Conservation (phyloP, 1,284 basidiomycete species). For the Termitomyces sp. region DNA sequence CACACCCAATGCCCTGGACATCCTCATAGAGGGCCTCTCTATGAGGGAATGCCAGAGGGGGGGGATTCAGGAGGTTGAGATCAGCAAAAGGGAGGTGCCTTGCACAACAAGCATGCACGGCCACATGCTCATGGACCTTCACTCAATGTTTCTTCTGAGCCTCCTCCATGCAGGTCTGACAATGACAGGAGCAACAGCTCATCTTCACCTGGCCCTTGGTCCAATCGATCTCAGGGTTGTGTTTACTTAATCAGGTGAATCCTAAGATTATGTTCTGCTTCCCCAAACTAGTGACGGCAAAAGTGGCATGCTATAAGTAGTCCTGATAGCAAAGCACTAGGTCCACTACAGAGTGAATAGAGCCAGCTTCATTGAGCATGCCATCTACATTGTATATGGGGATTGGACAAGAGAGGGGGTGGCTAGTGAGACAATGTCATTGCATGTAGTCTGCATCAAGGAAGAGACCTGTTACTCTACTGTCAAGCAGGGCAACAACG, state of each 20-base stretch:
- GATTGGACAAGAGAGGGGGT: no score
- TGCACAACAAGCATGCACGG: neutral
- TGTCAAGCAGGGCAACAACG: no score
- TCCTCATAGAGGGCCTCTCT: neutral
- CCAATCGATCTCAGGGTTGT: slow-evolving; percentile 27
- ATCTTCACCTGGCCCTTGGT: slow-evolving; percentile 18
- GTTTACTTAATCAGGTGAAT: slow-evolving; percentile 21
- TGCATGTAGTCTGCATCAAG: no score
- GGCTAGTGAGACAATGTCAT: no score
- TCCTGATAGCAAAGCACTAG: no score
- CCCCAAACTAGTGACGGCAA: slow-evolving; percentile 22
- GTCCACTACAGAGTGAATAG: no score
- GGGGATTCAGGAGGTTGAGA: neutral
- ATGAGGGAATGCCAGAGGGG: neutral
- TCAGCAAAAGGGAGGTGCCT: neutral
- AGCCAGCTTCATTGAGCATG: no score
- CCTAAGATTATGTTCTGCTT: slow-evolving; percentile 22
- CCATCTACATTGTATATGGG: no score
- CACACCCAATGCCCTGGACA: neutral
- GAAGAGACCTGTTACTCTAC: no score
- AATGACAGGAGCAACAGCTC: slow-evolving; percentile 6
- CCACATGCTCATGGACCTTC: neutral
- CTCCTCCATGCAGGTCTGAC: neutral
- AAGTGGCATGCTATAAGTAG: slow-evolving; percentile 8
- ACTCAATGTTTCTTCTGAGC: neutral